A percentile compares a stretch with the other conserved stretches of the same genome.
Conservation (phyloP, 2,329 filamentous ascomycete genomes). For the Didymella keratinophila region DNA sequence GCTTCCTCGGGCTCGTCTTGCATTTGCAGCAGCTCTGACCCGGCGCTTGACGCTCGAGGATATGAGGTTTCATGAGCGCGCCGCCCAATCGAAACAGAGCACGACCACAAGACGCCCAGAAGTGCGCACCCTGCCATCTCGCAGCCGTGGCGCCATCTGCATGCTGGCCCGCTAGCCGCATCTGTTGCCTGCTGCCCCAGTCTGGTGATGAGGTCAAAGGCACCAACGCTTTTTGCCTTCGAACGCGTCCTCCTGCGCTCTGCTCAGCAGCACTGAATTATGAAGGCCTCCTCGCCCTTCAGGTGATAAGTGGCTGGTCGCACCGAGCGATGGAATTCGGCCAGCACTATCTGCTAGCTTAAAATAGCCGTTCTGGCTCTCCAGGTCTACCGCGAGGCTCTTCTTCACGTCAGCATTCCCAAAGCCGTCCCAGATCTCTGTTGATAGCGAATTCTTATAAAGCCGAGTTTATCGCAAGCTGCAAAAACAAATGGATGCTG, state of each 20-base stretch:
- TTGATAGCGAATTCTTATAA: not conserved
- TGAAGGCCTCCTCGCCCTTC: not conserved
- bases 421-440: not conserved
- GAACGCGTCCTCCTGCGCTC: slow-evolving; percentile 2
- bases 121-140: slow-evolving; percentile 12
- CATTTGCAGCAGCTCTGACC: slow-evolving; percentile 21
- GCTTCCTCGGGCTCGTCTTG: slow-evolving; percentile 21
- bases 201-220: slow-evolving; percentile 23
- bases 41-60: slow-evolving; percentile 17
- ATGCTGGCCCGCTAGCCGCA: slow-evolving; percentile 21
- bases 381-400: not conserved
- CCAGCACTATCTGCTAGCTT: slow-evolving; percentile 12
- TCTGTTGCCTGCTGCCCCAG: slow-evolving; percentile 19
- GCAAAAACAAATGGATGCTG: not conserved
- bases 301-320: slow-evolving; percentile 13
- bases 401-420: slow-evolving; percentile 1
- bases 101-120: slow-evolving; percentile 12
- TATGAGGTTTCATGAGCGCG: slow-evolving; percentile 18
- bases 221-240: slow-evolving; percentile 7
- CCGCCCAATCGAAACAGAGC: slow-evolving; percentile 9
- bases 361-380: slow-evolving; percentile 12
- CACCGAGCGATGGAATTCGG: slow-evolving; percentile 10
- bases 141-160: slow-evolving; percentile 23
- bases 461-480: not conserved
- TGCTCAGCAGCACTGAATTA: not conserved